These are phyloP conservation scores for Russula virescens DNA, from an alignment of 768 basidiomycete genomes.

Conservation along the genomic window DNA sequence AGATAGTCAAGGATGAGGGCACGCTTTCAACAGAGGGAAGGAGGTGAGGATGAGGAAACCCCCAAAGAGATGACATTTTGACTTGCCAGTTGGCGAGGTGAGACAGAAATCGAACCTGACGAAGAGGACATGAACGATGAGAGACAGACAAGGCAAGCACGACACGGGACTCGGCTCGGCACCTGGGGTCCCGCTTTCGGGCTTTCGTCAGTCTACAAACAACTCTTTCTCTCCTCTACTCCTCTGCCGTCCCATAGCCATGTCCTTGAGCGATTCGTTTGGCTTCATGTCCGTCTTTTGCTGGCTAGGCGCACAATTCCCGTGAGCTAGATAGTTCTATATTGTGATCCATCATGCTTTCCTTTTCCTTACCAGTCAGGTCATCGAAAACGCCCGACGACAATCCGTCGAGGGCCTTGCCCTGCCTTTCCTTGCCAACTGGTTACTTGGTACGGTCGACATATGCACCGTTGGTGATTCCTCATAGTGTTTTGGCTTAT, in stretches of 20 bases:
- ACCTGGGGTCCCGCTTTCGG: background rate
- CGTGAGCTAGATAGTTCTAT: constrained; percentile 46
- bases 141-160: background rate
- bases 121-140: constrained; percentile 6
- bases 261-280: constrained; percentile 51
- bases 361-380: constrained; percentile 49
- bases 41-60: background rate
- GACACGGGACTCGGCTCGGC: background rate
- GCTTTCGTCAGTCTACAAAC: background rate
- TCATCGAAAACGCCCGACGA: constrained; percentile 67
- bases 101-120: background rate
- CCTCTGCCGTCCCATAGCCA: constrained; percentile 7
- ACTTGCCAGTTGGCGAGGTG: constrained; percentile 19
- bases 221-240: background rate
- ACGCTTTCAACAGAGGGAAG: constrained; percentile 38
- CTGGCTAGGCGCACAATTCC: constrained; percentile 87
- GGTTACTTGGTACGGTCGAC: constrained; percentile 68
- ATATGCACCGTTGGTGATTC: too few species aligned
- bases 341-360: background rate
- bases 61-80: background rate
- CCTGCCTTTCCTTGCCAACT: constrained; percentile 87
- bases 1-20: constrained; percentile 72
- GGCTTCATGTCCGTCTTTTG: constrained; percentile 68
- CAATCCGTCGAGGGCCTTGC: constrained; percentile 88
- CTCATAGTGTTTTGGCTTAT: constrained; percentile 6